phyloP scores from a whole-genome alignment of 1,284 basidiomycete species.

The Gastroboletus turbinatus region DNA sequence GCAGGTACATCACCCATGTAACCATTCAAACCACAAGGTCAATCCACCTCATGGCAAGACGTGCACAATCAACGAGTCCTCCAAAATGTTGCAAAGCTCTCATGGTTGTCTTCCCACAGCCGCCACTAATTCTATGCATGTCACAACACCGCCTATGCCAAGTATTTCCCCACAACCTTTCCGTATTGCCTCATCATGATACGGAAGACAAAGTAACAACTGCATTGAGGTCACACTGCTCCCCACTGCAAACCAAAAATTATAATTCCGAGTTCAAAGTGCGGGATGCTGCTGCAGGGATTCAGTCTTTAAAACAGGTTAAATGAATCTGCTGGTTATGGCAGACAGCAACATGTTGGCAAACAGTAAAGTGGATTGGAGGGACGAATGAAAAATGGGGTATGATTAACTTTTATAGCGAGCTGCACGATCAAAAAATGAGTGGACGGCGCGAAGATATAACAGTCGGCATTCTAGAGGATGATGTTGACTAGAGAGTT shows the following conservation, averaged over 20 bases:
- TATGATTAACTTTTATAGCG: slow-evolving; percentile 13
- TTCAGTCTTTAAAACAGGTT: background rate
- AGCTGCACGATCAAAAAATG: slow-evolving; percentile 8
- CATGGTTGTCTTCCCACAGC: background rate
- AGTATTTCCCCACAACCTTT: background rate
- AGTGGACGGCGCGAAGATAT: slow-evolving; percentile 12
- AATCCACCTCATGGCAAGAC: background rate
- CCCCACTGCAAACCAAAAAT: background rate
- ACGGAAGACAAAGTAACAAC: background rate
- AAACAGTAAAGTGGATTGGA: background rate
- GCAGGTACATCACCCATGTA: background rate
- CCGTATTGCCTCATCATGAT: background rate
- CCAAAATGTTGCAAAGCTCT: background rate
- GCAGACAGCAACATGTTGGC: background rate
- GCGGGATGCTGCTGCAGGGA: background rate
- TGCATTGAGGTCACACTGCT: background rate
- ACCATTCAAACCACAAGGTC: background rate
- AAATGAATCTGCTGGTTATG: background rate
- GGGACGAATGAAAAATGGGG: slow-evolving; percentile 2
- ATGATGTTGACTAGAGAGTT: slow-evolving; percentile 30
- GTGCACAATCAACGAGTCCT: background rate
- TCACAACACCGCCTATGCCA: no score
- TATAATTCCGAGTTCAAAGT: background rate
- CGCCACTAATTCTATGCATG: background rate
- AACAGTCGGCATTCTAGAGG: slow-evolving; percentile 17